phyloP scores from a whole-genome alignment of 352 stramenopile species.

The Phytophthora pini region DNA sequence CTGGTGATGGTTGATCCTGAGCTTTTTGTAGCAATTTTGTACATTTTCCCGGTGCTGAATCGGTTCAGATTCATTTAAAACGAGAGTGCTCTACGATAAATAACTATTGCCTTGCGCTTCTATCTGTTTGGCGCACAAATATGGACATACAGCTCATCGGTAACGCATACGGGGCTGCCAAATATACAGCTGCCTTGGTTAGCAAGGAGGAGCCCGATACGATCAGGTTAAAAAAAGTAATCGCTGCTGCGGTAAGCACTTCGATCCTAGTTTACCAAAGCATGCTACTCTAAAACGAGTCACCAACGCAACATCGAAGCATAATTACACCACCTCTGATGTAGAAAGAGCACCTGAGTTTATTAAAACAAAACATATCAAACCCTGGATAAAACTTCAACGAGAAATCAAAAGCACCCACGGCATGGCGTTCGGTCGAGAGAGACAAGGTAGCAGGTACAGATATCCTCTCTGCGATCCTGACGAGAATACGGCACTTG shows the following conservation, averaged over 20 bases:
- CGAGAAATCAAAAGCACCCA: too few species aligned
- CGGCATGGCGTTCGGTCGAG: not conserved
- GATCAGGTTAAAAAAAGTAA: not conserved
- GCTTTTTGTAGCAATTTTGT: too few species aligned
- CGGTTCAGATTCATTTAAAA: too few species aligned
- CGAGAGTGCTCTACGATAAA: not conserved
- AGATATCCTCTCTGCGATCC: not conserved
- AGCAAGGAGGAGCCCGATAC: not conserved
- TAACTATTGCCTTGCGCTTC: not conserved
- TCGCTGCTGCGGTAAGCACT: not conserved
- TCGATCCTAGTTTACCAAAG: not conserved
- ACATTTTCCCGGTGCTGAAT: too few species aligned
- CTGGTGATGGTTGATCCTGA: too few species aligned
- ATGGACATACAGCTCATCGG: not conserved
- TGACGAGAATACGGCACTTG: not conserved
- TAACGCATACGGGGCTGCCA: not conserved
- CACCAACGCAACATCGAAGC: not conserved
- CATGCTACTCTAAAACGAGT: not conserved
- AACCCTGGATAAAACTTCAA: too few species aligned
- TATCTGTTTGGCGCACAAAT: not conserved
- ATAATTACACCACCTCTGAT: too few species aligned
- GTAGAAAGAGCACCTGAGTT: too few species aligned
- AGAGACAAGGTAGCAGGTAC: not conserved
- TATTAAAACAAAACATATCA: too few species aligned
- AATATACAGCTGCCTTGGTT: not conserved